These are phyloP conservation scores for Escallonia rubra DNA, from an alignment of 129 eudicot genomes.

Conservation along the genomic window DNA sequence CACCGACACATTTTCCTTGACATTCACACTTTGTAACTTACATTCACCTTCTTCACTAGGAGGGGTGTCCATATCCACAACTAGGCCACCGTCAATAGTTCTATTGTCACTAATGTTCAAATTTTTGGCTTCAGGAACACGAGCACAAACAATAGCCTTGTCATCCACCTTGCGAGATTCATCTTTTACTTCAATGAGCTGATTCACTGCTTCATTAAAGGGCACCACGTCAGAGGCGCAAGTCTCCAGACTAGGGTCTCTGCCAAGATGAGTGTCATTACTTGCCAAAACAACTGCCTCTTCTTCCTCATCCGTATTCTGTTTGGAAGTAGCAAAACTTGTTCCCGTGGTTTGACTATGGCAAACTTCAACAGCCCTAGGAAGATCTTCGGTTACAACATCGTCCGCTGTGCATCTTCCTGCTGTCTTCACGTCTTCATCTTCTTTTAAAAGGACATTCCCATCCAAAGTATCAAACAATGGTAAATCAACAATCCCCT, in stretches of 20 bases:
- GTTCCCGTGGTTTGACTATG: not conserved
- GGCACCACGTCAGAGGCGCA: not conserved
- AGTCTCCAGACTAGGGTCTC: not conserved
- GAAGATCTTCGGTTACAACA: not conserved
- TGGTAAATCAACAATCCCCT: not conserved
- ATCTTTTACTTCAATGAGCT: not conserved
- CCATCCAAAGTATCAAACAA: not conserved
- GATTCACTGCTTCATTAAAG: not conserved
- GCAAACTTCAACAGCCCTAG: conserved; percentile 4
- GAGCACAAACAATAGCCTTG: not conserved
- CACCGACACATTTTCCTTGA: not conserved
- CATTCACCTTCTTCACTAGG: not conserved
- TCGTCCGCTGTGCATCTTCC: too few relatives aligned
- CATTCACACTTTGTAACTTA: not conserved
- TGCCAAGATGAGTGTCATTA: not conserved
- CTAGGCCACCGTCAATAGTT: not conserved
- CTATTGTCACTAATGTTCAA: not conserved
- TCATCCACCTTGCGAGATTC: conserved; percentile 4
- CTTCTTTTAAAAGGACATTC: not conserved
- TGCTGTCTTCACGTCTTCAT: not conserved
- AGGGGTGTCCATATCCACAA: not conserved
- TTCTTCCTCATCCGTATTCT: conserved; percentile 1
- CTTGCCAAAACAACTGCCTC: conserved; percentile 1
- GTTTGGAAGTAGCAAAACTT: not conserved
- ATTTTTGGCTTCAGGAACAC: not conserved